A percentile compares a stretch with the other conserved stretches of the same genome.
Conservation (phyloP, 140 eudicot genomes). For the Bidens hawaiensis region DNA sequence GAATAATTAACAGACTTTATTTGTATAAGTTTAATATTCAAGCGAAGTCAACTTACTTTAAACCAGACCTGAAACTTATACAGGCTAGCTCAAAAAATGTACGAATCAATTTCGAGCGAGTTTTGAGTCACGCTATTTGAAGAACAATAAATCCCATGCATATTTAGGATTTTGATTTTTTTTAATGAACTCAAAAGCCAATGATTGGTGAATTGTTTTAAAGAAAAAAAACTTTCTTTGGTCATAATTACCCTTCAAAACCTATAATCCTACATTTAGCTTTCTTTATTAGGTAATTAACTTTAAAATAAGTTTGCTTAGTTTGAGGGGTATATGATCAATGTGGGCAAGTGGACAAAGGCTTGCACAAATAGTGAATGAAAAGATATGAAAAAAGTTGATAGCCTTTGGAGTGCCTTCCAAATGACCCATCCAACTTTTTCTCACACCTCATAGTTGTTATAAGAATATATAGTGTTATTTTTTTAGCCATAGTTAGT, state of each 20-base stretch:
- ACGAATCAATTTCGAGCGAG: background rate
- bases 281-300: constrained; percentile 24
- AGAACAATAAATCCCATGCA: background rate
- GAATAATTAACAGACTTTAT: too few relatives aligned
- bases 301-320: constrained; percentile 35
- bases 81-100: background rate
- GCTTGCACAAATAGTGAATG: constrained; percentile 31
- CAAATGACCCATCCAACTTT: constrained; percentile 27
- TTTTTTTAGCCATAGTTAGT: background rate
- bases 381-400: constrained; percentile 24
- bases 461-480: background rate
- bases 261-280: constrained; percentile 1
- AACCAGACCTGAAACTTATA: too few relatives aligned
- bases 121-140: background rate
- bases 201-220: background rate
- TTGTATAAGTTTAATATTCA: too few relatives aligned
- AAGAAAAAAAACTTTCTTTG: background rate
- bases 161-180: constrained; percentile 2
- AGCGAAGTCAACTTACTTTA: too few relatives aligned
- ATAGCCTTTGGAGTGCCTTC: constrained; percentile 44
- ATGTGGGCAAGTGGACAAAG: constrained; percentile 11
- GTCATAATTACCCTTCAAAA: background rate
- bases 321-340: constrained; percentile 30
- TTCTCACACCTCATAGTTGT: constrained; percentile 12
- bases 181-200: background rate